These are phyloP conservation scores for Backusella morwellensis DNA, from an alignment of 192 early-diverging fungal species.

Conservation along the genomic window DNA sequence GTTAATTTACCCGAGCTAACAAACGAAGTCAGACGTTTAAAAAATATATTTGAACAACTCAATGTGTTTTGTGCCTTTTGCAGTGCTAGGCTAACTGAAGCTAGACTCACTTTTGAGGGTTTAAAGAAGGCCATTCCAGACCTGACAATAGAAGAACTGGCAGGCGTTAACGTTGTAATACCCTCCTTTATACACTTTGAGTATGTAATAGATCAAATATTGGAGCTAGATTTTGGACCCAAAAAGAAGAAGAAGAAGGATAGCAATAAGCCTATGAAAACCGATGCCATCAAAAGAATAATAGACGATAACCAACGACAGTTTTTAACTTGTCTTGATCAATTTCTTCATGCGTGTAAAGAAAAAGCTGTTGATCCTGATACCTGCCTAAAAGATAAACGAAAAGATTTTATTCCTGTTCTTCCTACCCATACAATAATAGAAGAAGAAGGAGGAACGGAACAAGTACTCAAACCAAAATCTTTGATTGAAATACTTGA, in stretches of 20 bases:
- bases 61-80: conserved; percentile 29
- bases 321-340: neutral
- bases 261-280: neutral
- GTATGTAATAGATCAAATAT: neutral
- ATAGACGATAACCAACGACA: neutral
- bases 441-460: neutral
- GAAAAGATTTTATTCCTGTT: neutral
- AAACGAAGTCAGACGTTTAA: neutral
- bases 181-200: conserved; percentile 6
- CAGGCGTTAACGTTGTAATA: conserved; percentile 23
- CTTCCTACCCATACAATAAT: neutral
- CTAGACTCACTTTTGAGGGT: conserved; percentile 12
- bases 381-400: neutral
- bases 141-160: conserved; percentile 23
- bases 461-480: neutral
- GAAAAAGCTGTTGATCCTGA: neutral
- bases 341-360: neutral
- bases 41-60: conserved; percentile 11
- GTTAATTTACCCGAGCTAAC: neutral
- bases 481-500: neutral
- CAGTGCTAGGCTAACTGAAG: conserved; percentile 2
- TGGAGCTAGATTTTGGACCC: conserved; percentile 4
- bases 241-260: neutral
- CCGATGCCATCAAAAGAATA: neutral
- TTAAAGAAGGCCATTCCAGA: conserved; percentile 21